A percentile compares a stretch with the other conserved stretches of the same genome.
These are phyloP conservation scores for Corchorus olitorius DNA, from an alignment of 345 rosid genomes.

Conservation along the genomic window DNA sequence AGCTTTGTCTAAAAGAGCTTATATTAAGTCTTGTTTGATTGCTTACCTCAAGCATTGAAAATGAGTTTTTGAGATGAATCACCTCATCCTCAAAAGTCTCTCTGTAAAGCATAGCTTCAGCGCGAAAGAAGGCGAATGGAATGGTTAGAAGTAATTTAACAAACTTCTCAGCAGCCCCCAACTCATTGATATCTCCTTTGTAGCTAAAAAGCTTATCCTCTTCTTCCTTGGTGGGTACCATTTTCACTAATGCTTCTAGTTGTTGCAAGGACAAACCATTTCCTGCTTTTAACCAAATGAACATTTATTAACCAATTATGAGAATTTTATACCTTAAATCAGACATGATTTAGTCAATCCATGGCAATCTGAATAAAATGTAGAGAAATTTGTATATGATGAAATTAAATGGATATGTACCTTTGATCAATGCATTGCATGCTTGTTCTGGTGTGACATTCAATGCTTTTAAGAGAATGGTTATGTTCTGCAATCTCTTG, in stretches of 20 bases:
- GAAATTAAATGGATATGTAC: slow-evolving; percentile 33
- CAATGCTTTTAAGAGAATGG: slow-evolving; percentile 86
- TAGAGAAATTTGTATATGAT: too few species aligned
- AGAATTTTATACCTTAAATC: too few species aligned
- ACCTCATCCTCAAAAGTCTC: slow-evolving; percentile 94
- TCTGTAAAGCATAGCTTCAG: slow-evolving; percentile 88
- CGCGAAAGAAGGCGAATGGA: slow-evolving; percentile 72
- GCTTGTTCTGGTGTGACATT: slow-evolving; percentile 78
- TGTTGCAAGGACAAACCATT: slow-evolving; percentile 73
- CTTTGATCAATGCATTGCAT: slow-evolving; percentile 70
- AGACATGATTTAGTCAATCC: too few species aligned
- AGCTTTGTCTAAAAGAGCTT: neutral
- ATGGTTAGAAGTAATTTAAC: slow-evolving; percentile 56
- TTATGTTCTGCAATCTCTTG: slow-evolving; percentile 86
- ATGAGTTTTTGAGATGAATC: slow-evolving; percentile 82
- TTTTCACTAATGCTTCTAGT: slow-evolving; percentile 85
- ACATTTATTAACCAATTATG: too few species aligned
- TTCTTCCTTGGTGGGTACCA: slow-evolving; percentile 96
- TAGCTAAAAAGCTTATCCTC: slow-evolving; percentile 66
- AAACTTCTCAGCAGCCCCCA: slow-evolving; percentile 84
- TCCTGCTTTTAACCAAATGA: slow-evolving; percentile 42
- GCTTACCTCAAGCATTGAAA: slow-evolving; percentile 81
- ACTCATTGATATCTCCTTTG: slow-evolving; percentile 72
- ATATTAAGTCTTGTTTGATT: slow-evolving; percentile 6
- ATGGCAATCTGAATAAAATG: too few species aligned